Conservation (phyloP, 192 early-diverging fungal genomes). For the Phycomyces nitens region DNA sequence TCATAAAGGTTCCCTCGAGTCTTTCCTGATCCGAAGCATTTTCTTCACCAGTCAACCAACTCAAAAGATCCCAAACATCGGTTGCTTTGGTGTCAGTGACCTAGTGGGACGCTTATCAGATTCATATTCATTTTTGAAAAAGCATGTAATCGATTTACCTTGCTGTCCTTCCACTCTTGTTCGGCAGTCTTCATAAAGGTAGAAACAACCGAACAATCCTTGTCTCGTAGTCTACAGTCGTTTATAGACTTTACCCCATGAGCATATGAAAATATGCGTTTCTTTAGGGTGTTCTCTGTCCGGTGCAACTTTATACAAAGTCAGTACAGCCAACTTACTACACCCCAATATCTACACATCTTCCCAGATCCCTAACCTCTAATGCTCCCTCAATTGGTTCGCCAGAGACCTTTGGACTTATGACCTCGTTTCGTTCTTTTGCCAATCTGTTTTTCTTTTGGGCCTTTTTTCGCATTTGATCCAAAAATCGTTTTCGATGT, state of each 20-base stretch:
- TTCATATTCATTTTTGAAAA: constrained; percentile 1
- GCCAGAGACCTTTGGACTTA: neutral
- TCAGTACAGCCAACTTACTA: too few relatives aligned
- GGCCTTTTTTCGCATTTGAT: neutral
- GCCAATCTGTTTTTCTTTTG: neutral
- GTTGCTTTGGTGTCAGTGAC: neutral
- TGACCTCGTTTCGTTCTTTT: neutral
- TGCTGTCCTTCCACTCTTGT: neutral
- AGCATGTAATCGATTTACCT: too few relatives aligned
- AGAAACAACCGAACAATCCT: neutral
- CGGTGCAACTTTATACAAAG: neutral
- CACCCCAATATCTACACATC: too few relatives aligned
- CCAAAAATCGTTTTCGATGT: too few relatives aligned
- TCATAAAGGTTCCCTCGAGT: neutral
- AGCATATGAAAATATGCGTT: neutral
- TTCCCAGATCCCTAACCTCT: too few relatives aligned
- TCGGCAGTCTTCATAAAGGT: neutral
- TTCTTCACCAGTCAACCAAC: neutral
- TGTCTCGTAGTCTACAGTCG: neutral
- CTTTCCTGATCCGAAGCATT: neutral
- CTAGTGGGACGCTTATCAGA: too few relatives aligned
- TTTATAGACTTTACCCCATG: neutral
- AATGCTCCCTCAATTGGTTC: neutral
- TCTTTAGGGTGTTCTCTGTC: neutral
- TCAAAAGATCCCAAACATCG: neutral